Percentiles rank a stretch among this genome's conserved stretches.
Evolutionary conservation across 768 basidiomycete species (phyloP).

Genomic region (Boletus vinaceobasis): DNA sequence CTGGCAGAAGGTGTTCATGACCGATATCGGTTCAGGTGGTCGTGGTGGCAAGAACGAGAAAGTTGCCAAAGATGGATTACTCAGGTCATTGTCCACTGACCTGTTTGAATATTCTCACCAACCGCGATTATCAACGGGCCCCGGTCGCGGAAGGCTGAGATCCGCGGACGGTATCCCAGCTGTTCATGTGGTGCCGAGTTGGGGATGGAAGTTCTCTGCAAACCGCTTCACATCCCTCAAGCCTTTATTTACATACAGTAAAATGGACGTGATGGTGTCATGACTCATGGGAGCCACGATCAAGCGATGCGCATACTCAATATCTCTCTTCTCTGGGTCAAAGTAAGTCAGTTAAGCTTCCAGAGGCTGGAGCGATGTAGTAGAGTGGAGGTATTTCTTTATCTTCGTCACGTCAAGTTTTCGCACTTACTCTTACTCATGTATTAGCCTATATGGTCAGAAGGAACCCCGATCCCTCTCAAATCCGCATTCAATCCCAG

Average conservation of each 20-base stretch:
- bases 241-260: neutral
- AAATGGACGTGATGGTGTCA: neutral
- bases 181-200: neutral
- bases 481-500: too few relatives aligned
- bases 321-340: neutral
- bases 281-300: neutral
- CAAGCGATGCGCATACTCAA: neutral
- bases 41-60: neutral
- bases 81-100: neutral
- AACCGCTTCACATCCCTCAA: neutral
- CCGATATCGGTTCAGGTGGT: neutral
- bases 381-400: neutral
- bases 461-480: neutral
- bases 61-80: conserved; percentile 14
- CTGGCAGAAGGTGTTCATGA: conserved; percentile 21
- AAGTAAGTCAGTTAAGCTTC: neutral
- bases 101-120: conserved; percentile 3
- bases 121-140: conserved; percentile 4
- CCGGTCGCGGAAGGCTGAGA: neutral
- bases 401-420: neutral
- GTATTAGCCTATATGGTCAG: neutral
- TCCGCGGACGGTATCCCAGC: too few relatives aligned
- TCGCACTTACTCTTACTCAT: neutral
- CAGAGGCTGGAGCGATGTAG: too few relatives aligned
- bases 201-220: neutral